Base-by-base conservation (phyloP, 768 basidiomycete species). In the Trametes cingulata region DNA sequence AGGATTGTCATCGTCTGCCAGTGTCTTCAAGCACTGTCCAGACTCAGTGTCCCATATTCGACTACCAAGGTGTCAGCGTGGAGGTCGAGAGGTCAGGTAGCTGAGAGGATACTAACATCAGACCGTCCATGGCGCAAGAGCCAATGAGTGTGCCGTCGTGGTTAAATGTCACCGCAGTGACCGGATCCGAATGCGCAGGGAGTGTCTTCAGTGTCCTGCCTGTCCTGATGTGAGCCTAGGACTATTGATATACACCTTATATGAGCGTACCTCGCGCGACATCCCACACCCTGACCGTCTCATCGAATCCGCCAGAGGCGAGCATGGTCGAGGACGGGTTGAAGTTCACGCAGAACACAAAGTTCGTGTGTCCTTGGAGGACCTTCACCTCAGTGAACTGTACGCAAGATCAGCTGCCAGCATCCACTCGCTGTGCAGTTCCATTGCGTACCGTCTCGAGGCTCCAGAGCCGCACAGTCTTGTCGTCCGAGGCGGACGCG, bases 1-100 rank as follows among this genome's bases (percentile, higher is more conserved):
- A 2, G 96, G 95, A 74, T 94, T 97, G 63, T 94, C 93, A 67
- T 98, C 97, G 66, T 98, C 95, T 10, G 95, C 95, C 46, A 99
- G 75, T 1, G 97, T 98, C 74, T 97, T 98, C 50, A 99, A 79
- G 74, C 97, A 99, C 74, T 99, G 97, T 2, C 96, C 97, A 3
- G 95, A 96, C 56, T 95, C 87, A 0, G 93, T 88, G 69, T 99
- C 96, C 97, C 97, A 99, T 60, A 98, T 85, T 58, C 97, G 95
- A 70, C 96, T 99, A 69, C 15, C 40, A 20, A 20, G 39, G 40
- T 47, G 48, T 43, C 35, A 42, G 54, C 22, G 2, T 39, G 52
- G 41, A 60, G 4, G 40, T 46, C 48, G n/a, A n/a, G n/a, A 56
- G 24, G n/a, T 27, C 35, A 49, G 37, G n/a, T 8, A 6, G 2